Evolutionary conservation across 768 basidiomycete species (phyloP), one percentile per base, ranked within the genome.

Genomic region (Leccinum disarticulatum): DNA sequence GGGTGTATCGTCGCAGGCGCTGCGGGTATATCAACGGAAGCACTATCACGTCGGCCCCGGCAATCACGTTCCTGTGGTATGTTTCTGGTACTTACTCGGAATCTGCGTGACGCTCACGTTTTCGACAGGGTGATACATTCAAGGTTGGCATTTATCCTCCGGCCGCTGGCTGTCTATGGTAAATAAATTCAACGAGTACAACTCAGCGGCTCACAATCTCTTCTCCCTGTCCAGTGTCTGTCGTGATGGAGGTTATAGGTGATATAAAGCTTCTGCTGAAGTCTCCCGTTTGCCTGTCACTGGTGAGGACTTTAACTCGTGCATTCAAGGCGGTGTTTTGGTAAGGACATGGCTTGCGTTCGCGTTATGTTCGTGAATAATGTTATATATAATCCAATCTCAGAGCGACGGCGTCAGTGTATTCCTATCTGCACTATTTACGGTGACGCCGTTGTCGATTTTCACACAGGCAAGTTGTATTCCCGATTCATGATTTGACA

Each of bases 1-100:
- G 91, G 92, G 1, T 91, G 89, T 61, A 91, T 93, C 58, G 90
- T 93, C 3, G 83, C 90, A 1, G 91, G 88, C 38, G 87, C 87
- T 14, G 77, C 86, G 91, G 91, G 0, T 93, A 93, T 66, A 88
- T 93, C 27, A 85, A 87, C 62, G 78, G 81, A 7, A 80, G 80
- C 22, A 82, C 77, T 53, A 89, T 94, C 71, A 78, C 77, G 46
- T 77, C 80, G 9, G 85, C 91, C 0, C 92, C 92, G 1, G 81
- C 80, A 6, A 89, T 94, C 66, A 94, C 92, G 0, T 93, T 94
- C 75, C 71, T 93, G 31, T 94, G 91, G 88, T 81, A 61, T 25
- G 71, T 49, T 43, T 4, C 1, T 0, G 6, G 3, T 35, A 17
- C 22, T 35, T 9, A 5, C 14, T 28, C 28, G 43, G 17, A 4